Conservation (phyloP, 768 basidiomycete species). For the Clavaria fumosa region DNA sequence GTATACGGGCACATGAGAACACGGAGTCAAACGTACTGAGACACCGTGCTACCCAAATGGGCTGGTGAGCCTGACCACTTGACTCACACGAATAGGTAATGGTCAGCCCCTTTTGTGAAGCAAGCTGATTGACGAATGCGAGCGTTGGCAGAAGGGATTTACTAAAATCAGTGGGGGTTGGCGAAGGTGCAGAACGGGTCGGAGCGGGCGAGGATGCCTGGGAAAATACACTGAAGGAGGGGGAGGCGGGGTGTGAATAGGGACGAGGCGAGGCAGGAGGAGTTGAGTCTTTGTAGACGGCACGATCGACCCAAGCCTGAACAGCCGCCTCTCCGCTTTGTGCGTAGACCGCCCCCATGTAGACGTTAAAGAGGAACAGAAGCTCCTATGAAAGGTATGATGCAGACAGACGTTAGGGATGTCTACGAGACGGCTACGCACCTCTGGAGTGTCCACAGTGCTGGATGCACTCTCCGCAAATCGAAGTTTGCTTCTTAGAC, state of each 20-base stretch:
- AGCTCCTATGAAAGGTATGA: slow-evolving; percentile 45
- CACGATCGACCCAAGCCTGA: slow-evolving; percentile 41
- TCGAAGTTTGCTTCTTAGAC: slow-evolving; percentile 38
- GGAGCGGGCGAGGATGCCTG: too few relatives aligned
- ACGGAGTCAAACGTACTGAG: slow-evolving; percentile 23
- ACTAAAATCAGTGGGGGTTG: slow-evolving; percentile 6
- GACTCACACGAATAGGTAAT: slow-evolving; percentile 4
- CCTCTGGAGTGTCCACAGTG: slow-evolving; percentile 23
- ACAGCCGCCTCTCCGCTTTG: slow-evolving; percentile 35
- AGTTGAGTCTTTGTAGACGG: slow-evolving; percentile 32
- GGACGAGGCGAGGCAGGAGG: slow-evolving; percentile 9
- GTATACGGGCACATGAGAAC: background rate
- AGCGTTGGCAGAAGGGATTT: slow-evolving; percentile 3
- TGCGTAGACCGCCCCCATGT: slow-evolving; percentile 52
- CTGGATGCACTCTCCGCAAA: slow-evolving; percentile 24
- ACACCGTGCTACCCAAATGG: slow-evolving; percentile 37
- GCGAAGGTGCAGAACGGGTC: background rate
- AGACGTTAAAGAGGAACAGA: slow-evolving; percentile 38
- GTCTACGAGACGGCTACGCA: slow-evolving; percentile 9
- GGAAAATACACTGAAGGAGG: background rate
- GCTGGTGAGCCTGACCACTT: slow-evolving; percentile 6
- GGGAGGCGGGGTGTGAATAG: background rate
- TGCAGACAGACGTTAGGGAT: slow-evolving; percentile 7
- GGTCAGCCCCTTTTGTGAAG: slow-evolving; percentile 4
- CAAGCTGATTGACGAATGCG: slow-evolving; percentile 6